These are phyloP conservation scores for Penicillium sp. DNA, from an alignment of 2,329 filamentous ascomycete genomes.

Conservation along the genomic window DNA sequence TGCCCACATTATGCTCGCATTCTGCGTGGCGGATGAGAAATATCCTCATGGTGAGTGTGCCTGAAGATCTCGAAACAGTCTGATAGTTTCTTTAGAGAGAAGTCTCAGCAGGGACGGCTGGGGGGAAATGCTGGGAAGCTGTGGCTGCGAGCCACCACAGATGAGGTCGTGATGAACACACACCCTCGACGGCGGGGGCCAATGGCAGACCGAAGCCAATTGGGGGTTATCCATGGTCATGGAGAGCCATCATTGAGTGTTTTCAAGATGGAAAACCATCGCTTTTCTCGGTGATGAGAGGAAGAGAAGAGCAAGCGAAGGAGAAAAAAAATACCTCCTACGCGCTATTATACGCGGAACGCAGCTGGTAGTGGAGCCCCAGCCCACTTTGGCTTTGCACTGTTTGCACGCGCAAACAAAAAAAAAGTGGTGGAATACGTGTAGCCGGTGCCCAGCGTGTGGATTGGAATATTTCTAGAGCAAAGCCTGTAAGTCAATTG, in stretches of 20 bases:
- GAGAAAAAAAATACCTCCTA: constrained; percentile 24
- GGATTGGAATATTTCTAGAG: not conserved
- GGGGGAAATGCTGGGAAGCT: constrained; percentile 2
- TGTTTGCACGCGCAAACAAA: constrained; percentile 32
- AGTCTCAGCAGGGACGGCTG: constrained; percentile 6
- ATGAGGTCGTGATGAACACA: constrained; percentile 17
- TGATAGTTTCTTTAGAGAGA: not conserved
- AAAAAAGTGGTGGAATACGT: constrained; percentile 24
- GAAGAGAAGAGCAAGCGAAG: constrained; percentile 15
- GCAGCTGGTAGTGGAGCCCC: constrained; percentile 22
- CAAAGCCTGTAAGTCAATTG: constrained; percentile 4
- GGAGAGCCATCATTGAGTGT: not conserved
- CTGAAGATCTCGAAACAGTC: not conserved
- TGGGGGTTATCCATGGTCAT: constrained; percentile 13
- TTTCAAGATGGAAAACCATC: not conserved
- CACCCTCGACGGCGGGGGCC: not conserved
- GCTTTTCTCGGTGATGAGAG: not conserved
- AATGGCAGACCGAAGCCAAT: constrained; percentile 10
- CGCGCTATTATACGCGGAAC: constrained; percentile 2
- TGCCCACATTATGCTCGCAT: constrained; percentile 84
- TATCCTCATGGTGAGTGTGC: constrained; percentile 60
- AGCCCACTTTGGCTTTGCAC: constrained; percentile 23
- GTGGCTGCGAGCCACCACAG: constrained; percentile 6
- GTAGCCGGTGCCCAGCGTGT: not conserved
- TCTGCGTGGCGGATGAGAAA: constrained; percentile 86